These are phyloP conservation scores for Datisca glomerata DNA, from an alignment of 306 rosid species.

Conservation along the genomic window DNA sequence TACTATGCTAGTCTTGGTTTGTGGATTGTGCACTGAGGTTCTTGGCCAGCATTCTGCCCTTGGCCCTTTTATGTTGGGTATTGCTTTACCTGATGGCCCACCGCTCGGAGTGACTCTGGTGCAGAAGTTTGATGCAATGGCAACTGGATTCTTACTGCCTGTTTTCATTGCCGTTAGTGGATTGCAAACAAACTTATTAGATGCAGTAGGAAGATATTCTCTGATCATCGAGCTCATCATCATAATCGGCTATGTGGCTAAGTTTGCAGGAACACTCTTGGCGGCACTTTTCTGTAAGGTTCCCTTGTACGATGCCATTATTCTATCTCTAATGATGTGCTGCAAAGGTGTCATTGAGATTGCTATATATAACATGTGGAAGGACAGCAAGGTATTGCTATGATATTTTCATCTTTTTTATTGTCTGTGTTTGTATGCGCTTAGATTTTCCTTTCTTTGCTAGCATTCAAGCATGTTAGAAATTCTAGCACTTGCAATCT, in stretches of 20 bases:
- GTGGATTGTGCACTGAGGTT: conserved; percentile 14
- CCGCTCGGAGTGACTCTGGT: conserved; percentile 54
- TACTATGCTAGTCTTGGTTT: conserved; percentile 12
- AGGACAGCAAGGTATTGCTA: conserved; percentile 32
- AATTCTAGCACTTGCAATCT: too few relatives aligned
- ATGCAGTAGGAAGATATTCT: background rate
- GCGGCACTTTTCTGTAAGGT: conserved; percentile 20
- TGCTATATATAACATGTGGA: conserved; percentile 16
- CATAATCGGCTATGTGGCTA: conserved; percentile 18
- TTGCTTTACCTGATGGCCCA: conserved; percentile 60
- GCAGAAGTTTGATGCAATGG: conserved; percentile 39
- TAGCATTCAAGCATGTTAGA: too few relatives aligned
- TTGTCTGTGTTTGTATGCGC: too few relatives aligned
- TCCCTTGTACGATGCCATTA: conserved; percentile 30
- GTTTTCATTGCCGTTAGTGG: conserved; percentile 31
- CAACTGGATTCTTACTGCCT: conserved; percentile 35
- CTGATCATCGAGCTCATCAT: conserved; percentile 12
- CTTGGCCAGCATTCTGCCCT: conserved; percentile 8
- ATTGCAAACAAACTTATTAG: conserved; percentile 32
- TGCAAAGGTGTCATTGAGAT: conserved; percentile 56
- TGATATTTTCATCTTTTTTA: too few relatives aligned
- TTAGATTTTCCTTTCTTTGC: background rate
- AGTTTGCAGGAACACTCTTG: too few relatives aligned
- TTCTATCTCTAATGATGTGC: conserved; percentile 36
- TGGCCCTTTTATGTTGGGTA: conserved; percentile 48